phyloP scores from a whole-genome alignment of 257 asterid genomes.

The Anisodus tanguticus region DNA sequence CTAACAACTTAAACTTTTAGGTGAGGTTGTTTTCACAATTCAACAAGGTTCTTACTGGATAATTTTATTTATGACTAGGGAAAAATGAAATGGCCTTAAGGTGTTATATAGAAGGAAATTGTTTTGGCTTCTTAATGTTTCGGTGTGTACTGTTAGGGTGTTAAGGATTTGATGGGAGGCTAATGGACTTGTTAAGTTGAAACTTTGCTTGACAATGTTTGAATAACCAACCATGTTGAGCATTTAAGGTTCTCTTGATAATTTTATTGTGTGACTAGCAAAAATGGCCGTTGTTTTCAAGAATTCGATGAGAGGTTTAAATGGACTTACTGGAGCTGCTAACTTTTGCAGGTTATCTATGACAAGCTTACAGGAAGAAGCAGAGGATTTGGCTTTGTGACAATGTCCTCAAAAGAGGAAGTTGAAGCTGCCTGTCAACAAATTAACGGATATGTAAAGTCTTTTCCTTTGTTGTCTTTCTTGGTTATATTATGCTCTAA shows the following conservation, averaged over 20 bases:
- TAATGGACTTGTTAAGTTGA: constrained; percentile 20
- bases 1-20: not conserved
- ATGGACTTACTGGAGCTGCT: not conserved
- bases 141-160: not conserved
- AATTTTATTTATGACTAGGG: not conserved
- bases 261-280: not conserved
- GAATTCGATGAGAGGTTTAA: not conserved
- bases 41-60: not conserved
- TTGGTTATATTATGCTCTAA: not conserved
- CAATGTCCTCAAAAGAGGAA: constrained; percentile 81
- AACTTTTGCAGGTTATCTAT: constrained; percentile 76
- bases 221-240: not conserved
- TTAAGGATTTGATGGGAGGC: not conserved
- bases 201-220: not conserved
- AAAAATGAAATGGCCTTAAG: not conserved
- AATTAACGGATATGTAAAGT: constrained; percentile 81
- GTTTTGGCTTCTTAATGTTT: not conserved
- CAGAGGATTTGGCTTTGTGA: constrained; percentile 91
- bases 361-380: constrained; percentile 85
- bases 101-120: not conserved
- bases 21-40: not conserved
- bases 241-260: not conserved
- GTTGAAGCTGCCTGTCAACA: constrained; percentile 76
- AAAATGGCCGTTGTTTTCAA: not conserved
- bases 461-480: constrained; percentile 23